Base-by-base conservation (phyloP, 23 red algal species). In the Porphyridium purpureum region DNA sequence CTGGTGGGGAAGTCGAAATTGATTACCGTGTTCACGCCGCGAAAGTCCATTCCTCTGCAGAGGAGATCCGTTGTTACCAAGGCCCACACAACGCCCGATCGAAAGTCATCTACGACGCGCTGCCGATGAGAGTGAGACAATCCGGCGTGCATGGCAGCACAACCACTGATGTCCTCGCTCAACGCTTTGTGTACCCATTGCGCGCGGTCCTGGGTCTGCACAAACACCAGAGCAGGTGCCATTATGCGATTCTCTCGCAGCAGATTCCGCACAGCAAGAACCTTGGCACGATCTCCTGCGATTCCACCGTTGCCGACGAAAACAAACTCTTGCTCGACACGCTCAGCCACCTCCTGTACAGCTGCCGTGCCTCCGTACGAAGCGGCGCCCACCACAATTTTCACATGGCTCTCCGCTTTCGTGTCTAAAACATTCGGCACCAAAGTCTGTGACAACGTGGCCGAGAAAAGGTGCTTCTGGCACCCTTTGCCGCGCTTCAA, bases 11-110 rank as follows among this genome's bases (percentile, higher is more conserved):
- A 54, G 40, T 94, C 88, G 48, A 78, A 94, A 24, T 84, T 85
- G 26, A 94, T 46, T 22, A 94, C 88, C 29, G 75, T 84, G 21
- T 74, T 49, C 22, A 84, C 66, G 32, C 50, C 66, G 1, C 64
- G 64, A 42, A 84, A 94, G 49, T 94, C 88, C 40, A 94, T 31
- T 17, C 88, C 88, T 0, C 88, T 48, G 0, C 56, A 59, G 32
- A 84, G 47, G 27, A 94, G 56, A 49, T 94, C 88, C 5, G 76
- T 94, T 14, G 76, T 67, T 19, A 94, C 70, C 26, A 94, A 59
- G 20, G 72, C 66, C 49, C 59, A 70, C 17, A 72, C 60, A n/a
- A 49, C 46, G 9, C 83, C 83, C 24, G 33, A 49, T 15, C 75
- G 73, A 52, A 78, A 92, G n/a, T 67, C 24, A 7, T 11, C 33